These are phyloP conservation scores for Venturia carpophila DNA, from an alignment of 2,329 filamentous ascomycete genomes.

Conservation along the genomic window DNA sequence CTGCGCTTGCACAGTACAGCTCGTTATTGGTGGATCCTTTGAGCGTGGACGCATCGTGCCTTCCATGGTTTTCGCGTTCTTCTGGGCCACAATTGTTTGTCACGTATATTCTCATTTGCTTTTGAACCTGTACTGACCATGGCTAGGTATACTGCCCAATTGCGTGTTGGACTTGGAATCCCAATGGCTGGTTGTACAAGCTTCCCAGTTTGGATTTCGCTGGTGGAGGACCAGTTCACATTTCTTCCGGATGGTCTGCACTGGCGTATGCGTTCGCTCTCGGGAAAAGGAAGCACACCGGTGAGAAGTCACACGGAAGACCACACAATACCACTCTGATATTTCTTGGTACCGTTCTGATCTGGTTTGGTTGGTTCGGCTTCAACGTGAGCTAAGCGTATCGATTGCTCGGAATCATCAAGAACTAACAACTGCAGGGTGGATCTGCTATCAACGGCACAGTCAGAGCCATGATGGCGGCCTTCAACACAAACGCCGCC, in stretches of 20 bases:
- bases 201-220: constrained; percentile 54
- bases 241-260: constrained; percentile 54
- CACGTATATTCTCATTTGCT: neutral
- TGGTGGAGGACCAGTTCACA: constrained; percentile 57
- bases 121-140: neutral
- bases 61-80: constrained; percentile 56
- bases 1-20: constrained; percentile 54
- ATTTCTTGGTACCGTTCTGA: constrained; percentile 55
- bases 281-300: constrained; percentile 47
- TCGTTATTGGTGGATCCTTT: constrained; percentile 57
- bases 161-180: constrained; percentile 61
- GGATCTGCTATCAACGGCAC: constrained; percentile 47
- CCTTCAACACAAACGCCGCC: constrained; percentile 52
- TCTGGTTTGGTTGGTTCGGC: constrained; percentile 58
- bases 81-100: constrained; percentile 54
- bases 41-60: constrained; percentile 56
- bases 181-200: constrained; percentile 57
- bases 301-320: constrained; percentile 44
- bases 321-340: constrained; percentile 57
- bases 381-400: constrained; percentile 40
- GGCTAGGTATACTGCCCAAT: constrained; percentile 46
- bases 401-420: neutral
- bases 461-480: constrained; percentile 47
- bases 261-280: constrained; percentile 57
- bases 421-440: constrained; percentile 25